These are phyloP conservation scores for Fusarium longipes DNA, from an alignment of 2,329 filamentous ascomycete genomes.

Conservation along the genomic window DNA sequence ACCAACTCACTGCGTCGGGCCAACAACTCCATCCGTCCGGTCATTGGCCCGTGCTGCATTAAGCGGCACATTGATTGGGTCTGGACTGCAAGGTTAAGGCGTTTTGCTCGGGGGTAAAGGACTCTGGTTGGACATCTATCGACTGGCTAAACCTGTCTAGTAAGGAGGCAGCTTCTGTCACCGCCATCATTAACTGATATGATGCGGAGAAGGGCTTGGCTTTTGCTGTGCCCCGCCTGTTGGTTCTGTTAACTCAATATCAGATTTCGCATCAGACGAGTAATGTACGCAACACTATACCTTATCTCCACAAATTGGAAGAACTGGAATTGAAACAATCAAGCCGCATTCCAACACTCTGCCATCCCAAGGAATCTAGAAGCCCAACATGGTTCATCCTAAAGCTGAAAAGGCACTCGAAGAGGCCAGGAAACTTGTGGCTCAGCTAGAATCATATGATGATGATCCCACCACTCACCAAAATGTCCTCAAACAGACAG, in stretches of 20 bases:
- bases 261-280: neutral
- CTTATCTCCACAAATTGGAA: neutral
- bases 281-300: neutral
- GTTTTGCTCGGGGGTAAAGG: neutral
- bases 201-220: neutral
- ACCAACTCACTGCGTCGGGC: neutral
- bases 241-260: constrained; percentile 18
- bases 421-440: constrained; percentile 44
- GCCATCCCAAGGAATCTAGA: fast-evolving
- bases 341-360: neutral
- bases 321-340: neutral
- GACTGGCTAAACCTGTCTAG: constrained; percentile 8
- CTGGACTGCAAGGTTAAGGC: neutral
- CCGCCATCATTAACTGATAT: neutral
- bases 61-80: constrained; percentile 5
- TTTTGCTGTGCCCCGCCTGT: constrained; percentile 19
- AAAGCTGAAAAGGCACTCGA: constrained; percentile 45
- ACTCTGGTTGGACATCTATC: neutral
- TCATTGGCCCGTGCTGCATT: neutral
- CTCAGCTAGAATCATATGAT: constrained; percentile 44
- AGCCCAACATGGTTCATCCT: constrained; percentile 32
- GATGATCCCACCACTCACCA: constrained; percentile 40
- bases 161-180: neutral
- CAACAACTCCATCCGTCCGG: neutral
- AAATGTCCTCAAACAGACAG: constrained; percentile 40